Evolutionary conservation across 345 rosid genomes (phyloP), one percentile per base, ranked within the genome.

Genomic region (Eucalyptus globulus): DNA sequence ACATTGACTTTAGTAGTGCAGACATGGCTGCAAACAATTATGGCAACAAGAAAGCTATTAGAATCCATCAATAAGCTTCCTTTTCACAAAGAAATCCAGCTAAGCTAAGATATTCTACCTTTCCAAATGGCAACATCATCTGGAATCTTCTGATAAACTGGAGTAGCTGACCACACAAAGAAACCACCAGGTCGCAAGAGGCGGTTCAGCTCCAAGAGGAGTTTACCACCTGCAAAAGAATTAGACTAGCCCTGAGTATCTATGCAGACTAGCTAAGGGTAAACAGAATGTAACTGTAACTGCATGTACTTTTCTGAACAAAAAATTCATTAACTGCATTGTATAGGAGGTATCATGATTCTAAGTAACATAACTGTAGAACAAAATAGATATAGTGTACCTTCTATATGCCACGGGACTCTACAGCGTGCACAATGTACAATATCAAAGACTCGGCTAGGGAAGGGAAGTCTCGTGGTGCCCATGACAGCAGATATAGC

Each of bases 321-420:
- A 87, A 16, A 34, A 65, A 69, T 53, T 87, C 9, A 14, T 31
- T 56, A 58, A 58, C 24, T 40, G 49, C 40, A 62, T 37, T 58
- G 37, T 31, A 47, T 49, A 72, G 44, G 81, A 72, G 81, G 81
- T 19, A 37, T 72, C 45, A 72, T 72, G 14, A 19, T 19, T 34
- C 81, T 10, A 72, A 37, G 45, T 19, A 10, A 19, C 45, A 72
- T 21, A 37, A 11, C 81, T 19, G 26, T 37, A 37, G 45, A 72
- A 72, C 26, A 11, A 72, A 37, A 72, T 17, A 72, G 45, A 72
- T 24, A 24, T 76, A 27, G 44, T 54, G 49, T 91, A 97, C 99
- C 99, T 95, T 98, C 99, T 88, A 96, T 96, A 91, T 98, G 99
- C 99, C 99, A 98, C 47, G 99, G 99, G 22, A 98, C 99, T 90